phyloP scores from a whole-genome alignment of 2,329 filamentous ascomycete genomes.

The Aotearoamyces nothofagi region DNA sequence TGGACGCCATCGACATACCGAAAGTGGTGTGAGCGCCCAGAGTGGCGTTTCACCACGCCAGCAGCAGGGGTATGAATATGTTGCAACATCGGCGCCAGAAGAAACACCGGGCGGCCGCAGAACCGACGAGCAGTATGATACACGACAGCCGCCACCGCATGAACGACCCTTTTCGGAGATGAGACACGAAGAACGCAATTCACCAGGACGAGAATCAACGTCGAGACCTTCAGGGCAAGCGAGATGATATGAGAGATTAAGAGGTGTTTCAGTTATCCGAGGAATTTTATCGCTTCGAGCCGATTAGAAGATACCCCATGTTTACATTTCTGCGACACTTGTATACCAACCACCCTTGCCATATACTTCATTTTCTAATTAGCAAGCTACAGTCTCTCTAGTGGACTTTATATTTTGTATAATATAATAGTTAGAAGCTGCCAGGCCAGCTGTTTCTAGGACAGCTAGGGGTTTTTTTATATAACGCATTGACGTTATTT shows the following conservation, averaged over 20 bases:
- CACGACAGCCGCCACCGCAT: background rate
- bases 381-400: too few species aligned
- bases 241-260: constrained; percentile 1
- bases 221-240: constrained; percentile 1
- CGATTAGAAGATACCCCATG: too few species aligned
- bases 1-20: constrained; percentile 22
- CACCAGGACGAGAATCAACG: background rate
- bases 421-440: too few species aligned
- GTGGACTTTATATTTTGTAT: too few species aligned
- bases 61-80: background rate
- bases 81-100: background rate
- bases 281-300: background rate
- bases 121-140: background rate
- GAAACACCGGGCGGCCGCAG: background rate
- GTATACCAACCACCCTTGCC: too few species aligned
- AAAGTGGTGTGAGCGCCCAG: constrained; percentile 13
- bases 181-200: background rate
- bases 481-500: too few species aligned
- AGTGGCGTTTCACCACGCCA: constrained; percentile 10
- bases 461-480: too few species aligned
- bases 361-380: too few species aligned
- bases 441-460: too few species aligned
- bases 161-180: background rate
- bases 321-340: too few species aligned
- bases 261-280: background rate